A percentile compares a stretch with the other conserved stretches of the same genome.
Conservation (phyloP, 139 green algal species). For the Coelastrella sp. region DNA sequence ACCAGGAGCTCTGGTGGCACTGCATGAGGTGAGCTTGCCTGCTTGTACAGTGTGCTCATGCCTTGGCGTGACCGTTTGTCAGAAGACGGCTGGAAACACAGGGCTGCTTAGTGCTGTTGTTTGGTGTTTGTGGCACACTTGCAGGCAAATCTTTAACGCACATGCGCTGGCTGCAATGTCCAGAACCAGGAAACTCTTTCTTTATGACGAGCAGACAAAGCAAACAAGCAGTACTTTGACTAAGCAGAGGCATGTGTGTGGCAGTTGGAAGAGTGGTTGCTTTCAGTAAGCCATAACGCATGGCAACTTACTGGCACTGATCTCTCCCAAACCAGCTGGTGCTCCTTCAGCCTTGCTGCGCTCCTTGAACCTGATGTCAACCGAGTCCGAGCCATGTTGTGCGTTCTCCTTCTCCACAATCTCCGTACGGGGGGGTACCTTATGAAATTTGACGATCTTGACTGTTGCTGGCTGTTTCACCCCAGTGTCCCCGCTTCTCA, state of each 20-base stretch:
- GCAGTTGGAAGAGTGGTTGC: not conserved
- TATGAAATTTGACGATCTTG: constrained; percentile 9
- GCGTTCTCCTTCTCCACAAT: not conserved
- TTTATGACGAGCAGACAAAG: too few relatives aligned
- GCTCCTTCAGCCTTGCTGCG: not conserved
- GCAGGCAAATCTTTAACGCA: too few relatives aligned
- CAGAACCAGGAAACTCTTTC: too few relatives aligned
- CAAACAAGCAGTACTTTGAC: not conserved
- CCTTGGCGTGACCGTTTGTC: too few relatives aligned
- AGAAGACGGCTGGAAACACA: too few relatives aligned
- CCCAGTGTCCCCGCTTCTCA: not conserved
- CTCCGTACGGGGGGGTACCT: not conserved
- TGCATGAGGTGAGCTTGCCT: not conserved
- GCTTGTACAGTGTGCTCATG: not conserved
- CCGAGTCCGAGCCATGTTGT: not conserved
- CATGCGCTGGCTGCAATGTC: too few relatives aligned
- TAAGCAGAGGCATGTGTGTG: not conserved
- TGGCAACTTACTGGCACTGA: constrained; percentile 1
- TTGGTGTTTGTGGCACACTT: too few relatives aligned
- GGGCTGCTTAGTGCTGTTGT: too few relatives aligned
- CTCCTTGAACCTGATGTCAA: not conserved
- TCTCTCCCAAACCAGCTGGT: not conserved
- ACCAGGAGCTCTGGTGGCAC: not conserved
- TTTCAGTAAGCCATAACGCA: not conserved
- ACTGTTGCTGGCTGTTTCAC: not conserved